These are phyloP conservation scores for Solanum hybrid DNA, from an alignment of 305 asterid species.

Conservation along the genomic window DNA sequence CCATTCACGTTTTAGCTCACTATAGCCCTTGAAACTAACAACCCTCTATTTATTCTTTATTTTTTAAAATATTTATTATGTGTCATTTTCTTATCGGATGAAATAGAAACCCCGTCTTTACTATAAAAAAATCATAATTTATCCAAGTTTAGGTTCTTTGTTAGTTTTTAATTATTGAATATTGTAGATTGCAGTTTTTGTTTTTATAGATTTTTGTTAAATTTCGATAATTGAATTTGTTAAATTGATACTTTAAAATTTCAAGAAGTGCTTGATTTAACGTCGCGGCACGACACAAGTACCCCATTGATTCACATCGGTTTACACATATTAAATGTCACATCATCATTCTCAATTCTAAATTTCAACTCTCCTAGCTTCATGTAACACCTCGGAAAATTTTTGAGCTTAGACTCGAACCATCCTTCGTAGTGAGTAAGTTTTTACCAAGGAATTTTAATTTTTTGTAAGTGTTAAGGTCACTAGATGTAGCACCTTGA, in stretches of 20 bases:
- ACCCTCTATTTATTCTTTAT: neutral
- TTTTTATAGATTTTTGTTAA: neutral
- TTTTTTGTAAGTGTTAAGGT: neutral
- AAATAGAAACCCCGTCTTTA: neutral
- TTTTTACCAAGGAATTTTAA: neutral
- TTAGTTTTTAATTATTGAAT: neutral
- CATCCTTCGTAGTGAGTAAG: neutral
- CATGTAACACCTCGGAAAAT: neutral
- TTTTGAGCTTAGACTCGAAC: neutral
- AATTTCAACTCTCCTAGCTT: neutral
- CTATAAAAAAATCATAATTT: neutral
- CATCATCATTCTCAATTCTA: neutral
- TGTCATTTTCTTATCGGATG: neutral
- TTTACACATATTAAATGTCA: neutral
- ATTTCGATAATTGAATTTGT: neutral
- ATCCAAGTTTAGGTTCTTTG: neutral
- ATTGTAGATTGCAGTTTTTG: neutral
- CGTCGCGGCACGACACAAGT: neutral
- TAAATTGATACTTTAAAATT: neutral
- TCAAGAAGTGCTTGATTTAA: neutral
- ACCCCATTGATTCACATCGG: neutral
- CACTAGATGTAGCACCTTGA: neutral
- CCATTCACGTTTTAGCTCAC: neutral
- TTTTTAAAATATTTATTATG: neutral
- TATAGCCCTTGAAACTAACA: neutral